Conservation (phyloP, 2,329 filamentous ascomycete genomes). For the Ambrosiella beaveri region DNA sequence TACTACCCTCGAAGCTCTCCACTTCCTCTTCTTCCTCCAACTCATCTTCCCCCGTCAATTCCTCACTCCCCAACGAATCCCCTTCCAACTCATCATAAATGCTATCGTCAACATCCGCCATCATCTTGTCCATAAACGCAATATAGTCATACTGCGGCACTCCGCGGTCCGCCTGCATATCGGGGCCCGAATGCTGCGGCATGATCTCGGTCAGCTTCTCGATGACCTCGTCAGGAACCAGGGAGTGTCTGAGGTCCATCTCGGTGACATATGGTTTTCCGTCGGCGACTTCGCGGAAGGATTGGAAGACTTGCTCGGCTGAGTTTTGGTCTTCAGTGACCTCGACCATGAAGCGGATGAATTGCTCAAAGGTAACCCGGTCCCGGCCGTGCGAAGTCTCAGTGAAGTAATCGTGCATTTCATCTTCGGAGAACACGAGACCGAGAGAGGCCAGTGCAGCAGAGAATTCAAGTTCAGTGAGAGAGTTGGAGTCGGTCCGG, state of each 20-base stretch:
- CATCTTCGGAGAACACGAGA: constrained; percentile 87
- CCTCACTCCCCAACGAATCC: neutral
- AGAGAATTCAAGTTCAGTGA: constrained; percentile 89
- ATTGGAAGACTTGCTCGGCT: constrained; percentile 95
- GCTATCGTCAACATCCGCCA: constrained; percentile 24
- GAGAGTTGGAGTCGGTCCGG: constrained; percentile 72
- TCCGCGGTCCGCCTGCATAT: constrained; percentile 69
- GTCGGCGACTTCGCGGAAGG: constrained; percentile 91
- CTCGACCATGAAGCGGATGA: constrained; percentile 98
- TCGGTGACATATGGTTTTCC: constrained; percentile 98
- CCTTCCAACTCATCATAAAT: constrained; percentile 12
- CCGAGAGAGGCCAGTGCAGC: constrained; percentile 89
- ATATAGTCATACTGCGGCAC: constrained; percentile 90
- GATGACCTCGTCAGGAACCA: constrained; percentile 94
- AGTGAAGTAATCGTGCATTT: constrained; percentile 92
- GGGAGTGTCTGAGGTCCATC: constrained; percentile 82
- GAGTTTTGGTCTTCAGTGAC: constrained; percentile 98
- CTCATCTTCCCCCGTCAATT: neutral
- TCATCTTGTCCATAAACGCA: constrained; percentile 84
- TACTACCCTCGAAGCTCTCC: neutral
- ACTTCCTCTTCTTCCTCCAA: neutral
- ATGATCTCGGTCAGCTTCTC: constrained; percentile 80
- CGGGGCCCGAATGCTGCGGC: constrained; percentile 67
- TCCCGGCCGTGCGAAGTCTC: constrained; percentile 66
- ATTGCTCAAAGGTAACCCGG: constrained; percentile 91